A percentile compares a stretch with the other conserved stretches of the same genome.
phyloP scores from a whole-genome alignment of 2,329 filamentous ascomycete genomes.

The Penicillium hesseltinei region DNA sequence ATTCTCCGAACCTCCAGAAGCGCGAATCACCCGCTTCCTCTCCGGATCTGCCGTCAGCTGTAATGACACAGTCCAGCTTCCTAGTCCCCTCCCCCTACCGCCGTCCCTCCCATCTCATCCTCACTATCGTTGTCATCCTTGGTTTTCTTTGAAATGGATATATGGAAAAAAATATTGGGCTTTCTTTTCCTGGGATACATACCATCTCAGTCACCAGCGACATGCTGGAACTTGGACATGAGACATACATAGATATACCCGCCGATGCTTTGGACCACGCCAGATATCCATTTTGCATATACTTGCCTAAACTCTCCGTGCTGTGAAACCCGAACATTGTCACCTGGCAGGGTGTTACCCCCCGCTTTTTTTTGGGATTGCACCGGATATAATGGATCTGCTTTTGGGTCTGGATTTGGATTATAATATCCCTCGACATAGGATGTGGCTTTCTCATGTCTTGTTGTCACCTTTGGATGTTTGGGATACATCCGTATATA shows the following conservation, averaged over 20 bases:
- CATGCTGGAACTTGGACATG: neutral
- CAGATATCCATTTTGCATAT: neutral
- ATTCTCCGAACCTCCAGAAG: neutral
- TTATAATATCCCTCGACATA: neutral
- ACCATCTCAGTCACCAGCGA: neutral
- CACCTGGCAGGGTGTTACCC: neutral
- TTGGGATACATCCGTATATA: neutral
- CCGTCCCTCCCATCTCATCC: neutral
- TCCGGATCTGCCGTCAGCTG: neutral
- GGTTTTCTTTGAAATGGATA: neutral
- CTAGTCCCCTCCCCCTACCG: neutral
- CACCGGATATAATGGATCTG: neutral
- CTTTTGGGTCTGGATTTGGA: neutral
- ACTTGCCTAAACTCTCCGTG: too few species aligned
- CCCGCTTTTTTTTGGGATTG: neutral
- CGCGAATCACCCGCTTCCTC: neutral
- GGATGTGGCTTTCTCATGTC: neutral
- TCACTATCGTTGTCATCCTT: neutral
- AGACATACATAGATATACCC: neutral
- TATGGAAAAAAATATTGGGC: neutral
- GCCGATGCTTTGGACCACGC: neutral
- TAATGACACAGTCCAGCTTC: neutral
- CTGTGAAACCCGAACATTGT: neutral
- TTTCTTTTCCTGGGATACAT: neutral
- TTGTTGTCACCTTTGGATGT: neutral